Conservation (phyloP, 2,329 filamentous ascomycete species). For the Rhinocladiella mackenziei region DNA sequence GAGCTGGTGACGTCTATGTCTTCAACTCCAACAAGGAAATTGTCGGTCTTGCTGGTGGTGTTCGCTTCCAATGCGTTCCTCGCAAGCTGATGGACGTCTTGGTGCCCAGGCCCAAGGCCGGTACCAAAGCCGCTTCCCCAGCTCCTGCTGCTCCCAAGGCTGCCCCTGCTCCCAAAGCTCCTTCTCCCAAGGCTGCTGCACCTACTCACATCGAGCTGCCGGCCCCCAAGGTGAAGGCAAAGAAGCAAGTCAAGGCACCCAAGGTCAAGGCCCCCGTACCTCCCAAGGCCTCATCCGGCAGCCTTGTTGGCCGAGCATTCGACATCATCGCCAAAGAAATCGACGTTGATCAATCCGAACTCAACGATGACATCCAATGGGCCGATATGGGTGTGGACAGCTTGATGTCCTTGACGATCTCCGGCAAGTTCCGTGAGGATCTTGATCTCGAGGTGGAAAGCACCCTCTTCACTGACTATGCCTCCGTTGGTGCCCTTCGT, state of each 20-base stretch:
- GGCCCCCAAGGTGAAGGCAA: constrained; percentile 32
- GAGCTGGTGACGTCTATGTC: constrained; percentile 58
- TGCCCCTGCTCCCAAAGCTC: constrained; percentile 11
- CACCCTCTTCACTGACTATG: constrained; percentile 57
- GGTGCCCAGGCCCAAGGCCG: constrained; percentile 35
- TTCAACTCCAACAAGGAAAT: constrained; percentile 55
- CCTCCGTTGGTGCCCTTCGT: constrained; percentile 59
- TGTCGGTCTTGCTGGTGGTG: constrained; percentile 48
- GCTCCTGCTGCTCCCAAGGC: constrained; percentile 28
- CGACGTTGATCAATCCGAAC: constrained; percentile 55
- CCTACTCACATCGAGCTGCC: constrained; percentile 24
- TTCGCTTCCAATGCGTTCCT: constrained; percentile 47
- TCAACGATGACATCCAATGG: constrained; percentile 58
- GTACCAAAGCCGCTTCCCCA: constrained; percentile 29
- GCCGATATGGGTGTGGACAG: constrained; percentile 62
- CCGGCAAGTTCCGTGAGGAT: constrained; percentile 59
- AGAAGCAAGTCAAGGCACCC: constrained; percentile 30
- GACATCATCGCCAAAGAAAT: constrained; percentile 45
- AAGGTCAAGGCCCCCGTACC: constrained; percentile 33
- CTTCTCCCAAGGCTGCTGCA: constrained; percentile 13
- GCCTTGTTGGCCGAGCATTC: constrained; percentile 36
- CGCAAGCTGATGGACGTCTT: constrained; percentile 41
- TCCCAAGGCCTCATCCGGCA: constrained; percentile 30
- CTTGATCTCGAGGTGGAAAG: constrained; percentile 57
- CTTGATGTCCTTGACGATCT: constrained; percentile 58